Percentiles rank a stretch among this genome's conserved stretches.
Conservation (phyloP, 768 basidiomycete species). For the Mycena vitilis region DNA sequence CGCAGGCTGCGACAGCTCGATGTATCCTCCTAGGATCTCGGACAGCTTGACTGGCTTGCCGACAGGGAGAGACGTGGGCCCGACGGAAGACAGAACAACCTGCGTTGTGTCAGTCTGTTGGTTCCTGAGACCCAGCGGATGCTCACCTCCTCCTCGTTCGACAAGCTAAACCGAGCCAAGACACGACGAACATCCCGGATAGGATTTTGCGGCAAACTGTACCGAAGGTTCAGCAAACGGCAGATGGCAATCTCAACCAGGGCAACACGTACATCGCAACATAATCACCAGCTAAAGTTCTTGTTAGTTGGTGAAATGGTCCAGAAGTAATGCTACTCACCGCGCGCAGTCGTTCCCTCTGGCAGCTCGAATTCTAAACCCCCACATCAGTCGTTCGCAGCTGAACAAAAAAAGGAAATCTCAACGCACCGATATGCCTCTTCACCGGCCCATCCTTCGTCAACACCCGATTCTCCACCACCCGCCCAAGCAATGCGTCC, state of each 20-base stretch:
- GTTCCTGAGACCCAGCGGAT: too few relatives aligned
- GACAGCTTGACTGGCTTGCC: background rate
- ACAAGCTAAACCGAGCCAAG: conserved; percentile 49
- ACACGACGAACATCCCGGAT: conserved; percentile 52
- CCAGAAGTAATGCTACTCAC: background rate
- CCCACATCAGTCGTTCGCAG: background rate
- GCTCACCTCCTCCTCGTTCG: conserved; percentile 52
- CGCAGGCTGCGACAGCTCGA: background rate
- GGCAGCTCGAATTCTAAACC: conserved; percentile 50
- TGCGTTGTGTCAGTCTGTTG: conserved; percentile 17
- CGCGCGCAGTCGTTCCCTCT: conserved; percentile 44
- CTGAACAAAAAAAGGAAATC: too few relatives aligned
- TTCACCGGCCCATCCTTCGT: conserved; percentile 53
- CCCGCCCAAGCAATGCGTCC: conserved; percentile 51
- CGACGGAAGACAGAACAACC: conserved; percentile 42
- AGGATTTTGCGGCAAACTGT: conserved; percentile 57
- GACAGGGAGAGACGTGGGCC: background rate
- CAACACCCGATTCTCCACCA: conserved; percentile 52
- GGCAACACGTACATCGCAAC: conserved; percentile 50
- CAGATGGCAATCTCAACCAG: too few relatives aligned
- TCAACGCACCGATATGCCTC: conserved; percentile 52
- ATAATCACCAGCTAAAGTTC: conserved; percentile 54
- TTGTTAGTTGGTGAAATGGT: too few relatives aligned
- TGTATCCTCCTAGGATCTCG: background rate
- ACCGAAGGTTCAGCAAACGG: background rate